Conservation (phyloP, 139 green algal genomes). For the Coelastrella sp. region DNA sequence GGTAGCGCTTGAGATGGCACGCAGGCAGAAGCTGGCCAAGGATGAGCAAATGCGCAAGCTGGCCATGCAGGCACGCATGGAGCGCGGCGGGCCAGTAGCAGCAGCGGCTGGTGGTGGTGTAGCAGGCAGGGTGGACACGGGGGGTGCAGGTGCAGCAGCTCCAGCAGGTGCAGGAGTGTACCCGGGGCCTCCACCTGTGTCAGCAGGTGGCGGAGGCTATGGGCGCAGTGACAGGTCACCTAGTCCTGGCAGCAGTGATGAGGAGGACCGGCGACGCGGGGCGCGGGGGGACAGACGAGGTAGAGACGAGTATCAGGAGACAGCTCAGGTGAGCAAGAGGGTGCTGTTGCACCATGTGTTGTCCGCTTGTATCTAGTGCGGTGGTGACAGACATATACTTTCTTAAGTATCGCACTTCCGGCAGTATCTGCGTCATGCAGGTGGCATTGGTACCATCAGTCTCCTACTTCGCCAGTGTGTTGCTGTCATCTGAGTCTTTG, state of each 20-base stretch:
- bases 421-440: too few relatives aligned
- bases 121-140: constrained; percentile 38
- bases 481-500: too few relatives aligned
- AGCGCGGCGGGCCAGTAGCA: constrained; percentile 71
- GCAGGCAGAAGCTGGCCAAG: constrained; percentile 86
- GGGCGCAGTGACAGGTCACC: not conserved
- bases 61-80: constrained; percentile 91
- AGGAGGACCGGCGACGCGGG: constrained; percentile 38
- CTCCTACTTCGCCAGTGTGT: too few relatives aligned
- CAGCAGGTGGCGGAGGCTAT: constrained; percentile 4
- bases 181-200: constrained; percentile 8
- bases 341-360: too few relatives aligned
- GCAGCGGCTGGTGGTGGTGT: constrained; percentile 19
- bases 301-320: constrained; percentile 47
- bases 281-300: not conserved
- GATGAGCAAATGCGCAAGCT: constrained; percentile 95
- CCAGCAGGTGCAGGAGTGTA: constrained; percentile 20
- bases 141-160: constrained; percentile 11
- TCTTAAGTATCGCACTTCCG: too few relatives aligned
- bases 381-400: too few relatives aligned
- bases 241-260: constrained; percentile 21
- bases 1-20: constrained; percentile 91
- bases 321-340: constrained; percentile 25
- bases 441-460: too few relatives aligned
- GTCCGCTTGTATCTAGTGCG: too few relatives aligned